Conservation (phyloP, 768 basidiomycete genomes). For the Chlorophyllum brunneum region DNA sequence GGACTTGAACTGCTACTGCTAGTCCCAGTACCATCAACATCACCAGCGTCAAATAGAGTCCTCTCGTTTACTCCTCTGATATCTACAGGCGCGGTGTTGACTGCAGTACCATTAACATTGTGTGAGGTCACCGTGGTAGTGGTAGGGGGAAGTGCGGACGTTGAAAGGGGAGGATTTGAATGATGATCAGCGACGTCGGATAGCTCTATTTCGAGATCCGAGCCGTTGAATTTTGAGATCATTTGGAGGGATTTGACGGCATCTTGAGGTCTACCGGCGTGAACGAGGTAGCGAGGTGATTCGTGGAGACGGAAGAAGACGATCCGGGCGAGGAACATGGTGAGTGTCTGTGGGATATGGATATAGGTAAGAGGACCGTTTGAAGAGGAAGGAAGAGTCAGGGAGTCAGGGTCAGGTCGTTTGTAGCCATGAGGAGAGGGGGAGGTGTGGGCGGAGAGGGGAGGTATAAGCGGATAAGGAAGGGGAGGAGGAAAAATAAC, state of each 20-base stretch:
- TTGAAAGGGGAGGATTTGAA: conserved; percentile 8
- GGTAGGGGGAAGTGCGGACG: conserved; percentile 5
- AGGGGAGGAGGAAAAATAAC: background rate
- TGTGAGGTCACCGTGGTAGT: background rate
- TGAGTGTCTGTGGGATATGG: conserved; percentile 58
- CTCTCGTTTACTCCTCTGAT: conserved; percentile 17
- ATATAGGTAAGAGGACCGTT: background rate
- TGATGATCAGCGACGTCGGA: conserved; percentile 63
- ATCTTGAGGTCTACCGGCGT: conserved; percentile 80
- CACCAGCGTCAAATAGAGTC: conserved; percentile 30
- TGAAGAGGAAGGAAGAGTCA: no score
- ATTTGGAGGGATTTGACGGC: conserved; percentile 79
- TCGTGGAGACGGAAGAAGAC: conserved; percentile 91
- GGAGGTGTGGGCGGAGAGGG: background rate
- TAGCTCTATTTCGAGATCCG: conserved; percentile 58
- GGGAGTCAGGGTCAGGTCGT: no score
- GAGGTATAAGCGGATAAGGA: background rate
- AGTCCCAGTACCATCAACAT: conserved; percentile 21
- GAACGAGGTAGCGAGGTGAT: conserved; percentile 90
- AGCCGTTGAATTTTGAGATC: conserved; percentile 86
- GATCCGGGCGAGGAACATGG: conserved; percentile 85
- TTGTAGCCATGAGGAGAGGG: no score
- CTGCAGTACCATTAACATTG: background rate
- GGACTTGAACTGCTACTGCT: conserved; percentile 10
- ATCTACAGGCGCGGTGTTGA: conserved; percentile 19